Conservation (phyloP, 2,329 filamentous ascomycete genomes). For the Neopestalotiopsis clavispora region DNA sequence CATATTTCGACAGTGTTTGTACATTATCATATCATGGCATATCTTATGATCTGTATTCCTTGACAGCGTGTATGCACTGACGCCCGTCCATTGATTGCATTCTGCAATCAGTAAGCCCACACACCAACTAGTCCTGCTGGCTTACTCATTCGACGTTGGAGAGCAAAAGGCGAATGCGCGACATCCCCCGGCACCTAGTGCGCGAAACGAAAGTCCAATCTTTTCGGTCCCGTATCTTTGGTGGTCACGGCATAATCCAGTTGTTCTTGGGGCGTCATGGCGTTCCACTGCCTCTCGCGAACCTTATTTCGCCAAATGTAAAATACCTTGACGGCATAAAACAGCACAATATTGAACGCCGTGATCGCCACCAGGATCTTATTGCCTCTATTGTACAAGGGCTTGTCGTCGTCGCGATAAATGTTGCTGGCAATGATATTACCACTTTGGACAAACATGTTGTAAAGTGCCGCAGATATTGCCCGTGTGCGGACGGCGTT, state of each 20-base stretch:
- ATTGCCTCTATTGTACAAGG: conserved; percentile 56
- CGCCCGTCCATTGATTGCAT: too few relatives aligned
- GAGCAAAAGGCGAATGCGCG: too few relatives aligned
- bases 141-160: too few relatives aligned
- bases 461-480: conserved; percentile 54
- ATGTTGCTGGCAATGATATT: conserved; percentile 53
- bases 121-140: too few relatives aligned
- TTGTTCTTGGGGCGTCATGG: conserved; percentile 49
- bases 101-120: too few relatives aligned
- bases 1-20: background rate
- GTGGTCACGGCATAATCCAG: conserved; percentile 53
- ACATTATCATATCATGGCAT: background rate
- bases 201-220: conserved; percentile 59
- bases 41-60: background rate
- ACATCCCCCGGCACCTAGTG: conserved; percentile 37
- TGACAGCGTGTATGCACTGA: too few relatives aligned
- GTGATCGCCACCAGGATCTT: conserved; percentile 53
- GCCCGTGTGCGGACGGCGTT: conserved; percentile 54
- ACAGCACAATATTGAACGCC: conserved; percentile 51
- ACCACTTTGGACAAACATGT: conserved; percentile 51
- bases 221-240: conserved; percentile 57
- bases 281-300: conserved; percentile 48
- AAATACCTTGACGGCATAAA: conserved; percentile 49
- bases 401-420: conserved; percentile 60
- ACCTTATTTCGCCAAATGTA: conserved; percentile 53